Percentiles rank a stretch among this genome's conserved stretches.
Conservation (phyloP, 2,329 filamentous ascomycete species). For the Fusarium mundagurra region DNA sequence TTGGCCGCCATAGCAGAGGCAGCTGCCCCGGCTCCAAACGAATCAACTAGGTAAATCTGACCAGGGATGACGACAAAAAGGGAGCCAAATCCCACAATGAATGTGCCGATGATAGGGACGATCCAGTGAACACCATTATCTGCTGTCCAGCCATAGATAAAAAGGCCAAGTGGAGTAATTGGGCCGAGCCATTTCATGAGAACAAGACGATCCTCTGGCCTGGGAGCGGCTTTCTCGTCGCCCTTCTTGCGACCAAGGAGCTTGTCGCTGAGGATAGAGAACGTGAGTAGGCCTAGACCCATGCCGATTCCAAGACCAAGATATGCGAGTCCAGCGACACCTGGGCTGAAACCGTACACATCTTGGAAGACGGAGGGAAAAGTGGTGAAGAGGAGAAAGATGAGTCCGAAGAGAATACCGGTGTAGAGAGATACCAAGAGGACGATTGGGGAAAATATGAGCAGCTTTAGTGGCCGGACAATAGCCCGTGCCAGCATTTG, state of each 20-base stretch:
- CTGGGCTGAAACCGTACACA: constrained; percentile 46
- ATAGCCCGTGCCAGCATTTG: constrained; percentile 47
- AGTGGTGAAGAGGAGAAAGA: constrained; percentile 52
- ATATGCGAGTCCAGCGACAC: constrained; percentile 51
- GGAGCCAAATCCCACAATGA: constrained; percentile 58
- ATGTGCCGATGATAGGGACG: constrained; percentile 65
- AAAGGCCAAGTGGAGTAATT: constrained; percentile 63
- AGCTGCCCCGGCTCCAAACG: constrained; percentile 34
- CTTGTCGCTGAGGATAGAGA: constrained; percentile 28
- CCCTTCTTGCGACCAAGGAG: not conserved
- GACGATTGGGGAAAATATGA: constrained; percentile 64
- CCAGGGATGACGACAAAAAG: constrained; percentile 48
- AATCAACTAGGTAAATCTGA: constrained; percentile 42
- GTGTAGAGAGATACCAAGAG: constrained; percentile 54
- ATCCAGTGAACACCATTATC: constrained; percentile 65
- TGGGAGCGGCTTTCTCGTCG: not conserved
- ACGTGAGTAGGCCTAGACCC: constrained; percentile 39
- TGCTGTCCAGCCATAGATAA: constrained; percentile 68
- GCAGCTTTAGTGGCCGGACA: constrained; percentile 55
- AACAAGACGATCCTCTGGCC: constrained; percentile 61
- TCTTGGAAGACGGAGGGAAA: constrained; percentile 50
- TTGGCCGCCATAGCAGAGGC: constrained; percentile 41
- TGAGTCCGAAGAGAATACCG: constrained; percentile 49
- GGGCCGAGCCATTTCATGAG: constrained; percentile 65
- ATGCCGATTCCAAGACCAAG: constrained; percentile 59